Base-by-base conservation (phyloP, 805 yeast species). In the Scheffersomyces coipomensis region DNA sequence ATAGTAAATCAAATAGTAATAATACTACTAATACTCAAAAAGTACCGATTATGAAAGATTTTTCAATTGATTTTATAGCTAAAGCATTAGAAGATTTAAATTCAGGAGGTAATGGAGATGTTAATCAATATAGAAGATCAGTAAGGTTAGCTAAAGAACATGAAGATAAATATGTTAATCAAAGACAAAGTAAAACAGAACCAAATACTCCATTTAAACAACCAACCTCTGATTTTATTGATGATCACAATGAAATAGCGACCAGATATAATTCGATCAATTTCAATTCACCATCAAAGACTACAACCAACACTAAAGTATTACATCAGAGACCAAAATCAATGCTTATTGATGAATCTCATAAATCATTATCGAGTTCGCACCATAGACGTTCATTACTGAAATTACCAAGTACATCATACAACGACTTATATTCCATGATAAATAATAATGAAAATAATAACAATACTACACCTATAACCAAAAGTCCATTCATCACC, bases 21-120 rank as follows among this genome's bases (percentile, higher is more conserved):
- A 10, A 5, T 13, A 4, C 5, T 5, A 7, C 7, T 13, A n/a
- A 15, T 4, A 39, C 36, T 19, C 26, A 43, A 33, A 53, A 48
- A 33, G 60, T 65, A 21, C 73, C 73, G 8, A 56, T 68, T 7
- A 53, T 59, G 38, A 68, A 69, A 40, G 75, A 70, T 42, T 70
- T 70, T 43, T 66, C 73, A 2, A 64, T 70, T 22, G 75, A 70
- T 40, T 70, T 64, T 41, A 70, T 70, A 19, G 74, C 75, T 11
- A 68, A 69, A 40, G 75, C 74, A 1, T 51, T 70, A 24, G 74
- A 70, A 45, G 75, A 70, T 47, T 60, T 70, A 45, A 68, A 68
- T 40, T 49, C 60, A 1, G 75, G 75, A 10, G 75, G 75, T 5
- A 56, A 70, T 40, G 75, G 75, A 9, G 74, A 70, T 40, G 54